phyloP scores from a whole-genome alignment of 108 stramenopile species.

The Cyclotella choctawhatcheeana region DNA sequence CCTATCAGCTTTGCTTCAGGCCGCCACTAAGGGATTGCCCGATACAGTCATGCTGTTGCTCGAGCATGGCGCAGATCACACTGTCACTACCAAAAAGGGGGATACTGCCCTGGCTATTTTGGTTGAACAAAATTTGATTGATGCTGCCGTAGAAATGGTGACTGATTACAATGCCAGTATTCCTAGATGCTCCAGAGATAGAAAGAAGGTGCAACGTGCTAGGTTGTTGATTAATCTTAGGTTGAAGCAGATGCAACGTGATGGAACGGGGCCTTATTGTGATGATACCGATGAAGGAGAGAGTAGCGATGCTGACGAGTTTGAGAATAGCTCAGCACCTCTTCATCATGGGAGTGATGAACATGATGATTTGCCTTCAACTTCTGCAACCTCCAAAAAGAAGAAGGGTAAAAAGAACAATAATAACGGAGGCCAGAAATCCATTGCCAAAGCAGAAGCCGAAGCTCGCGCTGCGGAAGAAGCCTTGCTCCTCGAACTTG shows the following conservation, averaged over 20 bases:
- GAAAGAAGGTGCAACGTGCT: slow-evolving; percentile 91
- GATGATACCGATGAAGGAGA: slow-evolving; percentile 52
- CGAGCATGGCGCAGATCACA: slow-evolving; percentile 87
- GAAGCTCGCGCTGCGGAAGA: slow-evolving; percentile 85
- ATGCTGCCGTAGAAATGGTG: slow-evolving; percentile 93
- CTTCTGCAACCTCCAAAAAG: slow-evolving; percentile 56
- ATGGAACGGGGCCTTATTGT: slow-evolving; percentile 66
- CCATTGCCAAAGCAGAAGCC: slow-evolving; percentile 71
- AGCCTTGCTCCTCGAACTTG: slow-evolving; percentile 82
- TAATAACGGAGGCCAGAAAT: slow-evolving; percentile 43
- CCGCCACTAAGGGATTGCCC: slow-evolving; percentile 89
- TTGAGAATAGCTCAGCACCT: slow-evolving; percentile 30
- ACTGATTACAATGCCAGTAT: slow-evolving; percentile 91
- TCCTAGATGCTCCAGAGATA: slow-evolving; percentile 89
- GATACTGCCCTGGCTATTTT: slow-evolving; percentile 91
- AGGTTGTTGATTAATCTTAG: slow-evolving; percentile 86
- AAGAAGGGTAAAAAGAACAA: slow-evolving; percentile 84
- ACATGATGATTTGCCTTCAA: slow-evolving; percentile 20
- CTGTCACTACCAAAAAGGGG: slow-evolving; percentile 93
- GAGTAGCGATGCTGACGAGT: slow-evolving; percentile 23
- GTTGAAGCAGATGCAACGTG: slow-evolving; percentile 79
- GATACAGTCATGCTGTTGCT: slow-evolving; percentile 86
- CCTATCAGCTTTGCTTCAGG: slow-evolving; percentile 85
- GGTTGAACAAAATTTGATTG: slow-evolving; percentile 91
- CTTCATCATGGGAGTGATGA: slow-evolving; percentile 49